A percentile compares a stretch with the other conserved stretches of the same genome.
Conservation (phyloP, 345 rosid genomes). For the Psidium friedrichsthalianum region DNA sequence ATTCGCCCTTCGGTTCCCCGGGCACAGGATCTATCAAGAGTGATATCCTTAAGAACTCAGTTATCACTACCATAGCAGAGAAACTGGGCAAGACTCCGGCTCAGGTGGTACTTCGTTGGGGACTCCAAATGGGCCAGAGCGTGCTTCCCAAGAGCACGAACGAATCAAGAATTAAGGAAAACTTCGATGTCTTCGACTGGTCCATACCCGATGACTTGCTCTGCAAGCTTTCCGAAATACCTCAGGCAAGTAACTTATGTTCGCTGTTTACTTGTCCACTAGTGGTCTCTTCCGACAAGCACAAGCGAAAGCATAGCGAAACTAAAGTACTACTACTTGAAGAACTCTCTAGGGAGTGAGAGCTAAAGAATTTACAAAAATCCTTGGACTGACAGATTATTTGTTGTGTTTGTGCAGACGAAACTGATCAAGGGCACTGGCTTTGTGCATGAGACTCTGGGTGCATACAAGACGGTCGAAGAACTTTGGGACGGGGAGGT, state of each 20-base stretch:
- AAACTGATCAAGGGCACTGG: conserved; percentile 44
- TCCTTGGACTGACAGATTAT: not conserved
- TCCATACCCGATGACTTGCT: conserved; percentile 66
- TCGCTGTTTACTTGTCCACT: not conserved
- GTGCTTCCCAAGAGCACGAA: conserved; percentile 80
- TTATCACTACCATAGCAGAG: conserved; percentile 38
- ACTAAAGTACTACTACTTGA: not conserved
- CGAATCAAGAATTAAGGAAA: conserved; percentile 62
- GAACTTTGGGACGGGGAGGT: conserved; percentile 92
- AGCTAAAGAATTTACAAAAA: not conserved
- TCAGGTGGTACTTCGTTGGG: conserved; percentile 82
- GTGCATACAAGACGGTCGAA: conserved; percentile 50
- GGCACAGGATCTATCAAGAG: conserved; percentile 58
- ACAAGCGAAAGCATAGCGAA: not conserved
- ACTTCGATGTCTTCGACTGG: conserved; percentile 66
- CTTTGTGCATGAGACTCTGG: conserved; percentile 42
- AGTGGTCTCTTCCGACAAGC: not conserved
- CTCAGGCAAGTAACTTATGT: conserved; percentile 33
- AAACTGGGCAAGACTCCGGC: conserved; percentile 75
- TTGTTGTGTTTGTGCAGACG: conserved; percentile 26
- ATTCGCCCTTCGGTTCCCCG: conserved; percentile 85
- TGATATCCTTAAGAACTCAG: conserved; percentile 51
- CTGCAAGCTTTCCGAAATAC: conserved; percentile 53
- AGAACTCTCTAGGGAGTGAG: not conserved
- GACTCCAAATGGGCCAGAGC: conserved; percentile 76